Evolutionary conservation across 805 yeast genomes (phyloP).

Genomic region (Lipomyces oligophaga): DNA sequence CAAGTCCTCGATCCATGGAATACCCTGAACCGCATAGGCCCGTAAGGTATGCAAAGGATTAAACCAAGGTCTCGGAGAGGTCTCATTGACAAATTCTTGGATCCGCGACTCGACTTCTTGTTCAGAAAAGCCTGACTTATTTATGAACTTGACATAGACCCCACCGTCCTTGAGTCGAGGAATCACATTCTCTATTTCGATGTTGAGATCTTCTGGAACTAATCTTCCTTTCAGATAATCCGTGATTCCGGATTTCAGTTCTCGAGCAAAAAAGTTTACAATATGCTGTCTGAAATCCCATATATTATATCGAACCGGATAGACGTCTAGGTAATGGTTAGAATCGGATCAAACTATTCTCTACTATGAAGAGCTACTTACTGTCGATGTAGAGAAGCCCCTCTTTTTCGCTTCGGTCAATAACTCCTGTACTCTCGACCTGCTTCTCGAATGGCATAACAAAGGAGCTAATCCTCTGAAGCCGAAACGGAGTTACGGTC

Average conservation of each 20-base stretch:
- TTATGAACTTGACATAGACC: constrained; percentile 74
- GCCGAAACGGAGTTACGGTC: no score
- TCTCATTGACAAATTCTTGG: constrained; percentile 40
- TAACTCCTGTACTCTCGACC: constrained; percentile 21
- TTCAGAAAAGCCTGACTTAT: constrained; percentile 51
- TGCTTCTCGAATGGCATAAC: constrained; percentile 6
- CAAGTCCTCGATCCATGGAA: constrained; percentile 95
- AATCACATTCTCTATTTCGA: constrained; percentile 56
- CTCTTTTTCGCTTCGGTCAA: constrained; percentile 19
- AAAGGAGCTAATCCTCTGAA: no score
- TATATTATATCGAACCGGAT: constrained; percentile 17
- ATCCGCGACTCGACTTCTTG: constrained; percentile 54
- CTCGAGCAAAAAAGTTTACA: constrained; percentile 4
- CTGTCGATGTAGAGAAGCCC: constrained; percentile 31
- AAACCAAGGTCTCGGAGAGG: constrained; percentile 34
- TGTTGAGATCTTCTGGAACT: constrained; percentile 31
- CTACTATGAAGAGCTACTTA: constrained; percentile 1
- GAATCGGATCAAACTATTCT: constrained; percentile 5
- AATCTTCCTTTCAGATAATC: constrained; percentile 21
- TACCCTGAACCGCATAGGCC: constrained; percentile 77
- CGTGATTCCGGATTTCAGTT: constrained; percentile 2
- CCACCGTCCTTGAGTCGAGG: constrained; percentile 87
- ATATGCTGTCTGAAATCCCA: constrained; percentile 25
- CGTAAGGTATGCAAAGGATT: constrained; percentile 48
- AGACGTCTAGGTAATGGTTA: constrained; percentile 5